Evolutionary conservation across 2,329 filamentous ascomycete genomes (phyloP).

Genomic region (Colletotrichum cuscutae): DNA sequence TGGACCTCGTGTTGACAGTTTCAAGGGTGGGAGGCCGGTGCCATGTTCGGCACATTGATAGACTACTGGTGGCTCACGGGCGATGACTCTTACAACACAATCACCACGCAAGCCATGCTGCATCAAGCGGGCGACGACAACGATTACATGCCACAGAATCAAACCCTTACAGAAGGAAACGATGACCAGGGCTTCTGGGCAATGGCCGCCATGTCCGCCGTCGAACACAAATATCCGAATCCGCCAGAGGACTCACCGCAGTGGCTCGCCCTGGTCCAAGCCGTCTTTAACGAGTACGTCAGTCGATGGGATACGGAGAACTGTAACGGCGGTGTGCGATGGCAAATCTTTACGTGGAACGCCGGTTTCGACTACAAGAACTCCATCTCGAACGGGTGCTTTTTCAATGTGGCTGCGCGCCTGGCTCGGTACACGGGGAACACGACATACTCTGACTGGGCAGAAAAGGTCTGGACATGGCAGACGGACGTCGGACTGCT

Average conservation of each 20-base stretch:
- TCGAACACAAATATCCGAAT: conserved; percentile 80
- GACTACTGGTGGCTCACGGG: conserved; percentile 80
- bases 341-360: conserved; percentile 87
- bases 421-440: conserved; percentile 84
- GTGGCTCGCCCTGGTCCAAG: conserved; percentile 81
- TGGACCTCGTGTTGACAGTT: conserved; percentile 48
- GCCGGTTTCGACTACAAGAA: conserved; percentile 77
- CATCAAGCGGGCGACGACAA: conserved; percentile 68
- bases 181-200: conserved; percentile 88
- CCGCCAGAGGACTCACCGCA: conserved; percentile 70
- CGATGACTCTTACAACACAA: conserved; percentile 72
- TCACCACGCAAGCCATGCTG: conserved; percentile 67
- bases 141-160: conserved; percentile 75
- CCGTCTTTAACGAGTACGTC: conserved; percentile 83
- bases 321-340: conserved; percentile 81
- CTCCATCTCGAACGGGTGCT: conserved; percentile 74
- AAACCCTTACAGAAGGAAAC: conserved; percentile 71
- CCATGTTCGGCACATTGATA: conserved; percentile 76
- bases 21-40: conserved; percentile 76
- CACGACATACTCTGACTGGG: conserved; percentile 81
- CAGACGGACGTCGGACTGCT: conserved; percentile 66
- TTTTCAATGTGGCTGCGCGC: conserved; percentile 76
- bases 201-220: conserved; percentile 80
- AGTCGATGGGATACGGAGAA: conserved; percentile 73
- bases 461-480: conserved; percentile 77